These are phyloP conservation scores for Solanum chaucha DNA, from an alignment of 257 asterid species.

Conservation along the genomic window DNA sequence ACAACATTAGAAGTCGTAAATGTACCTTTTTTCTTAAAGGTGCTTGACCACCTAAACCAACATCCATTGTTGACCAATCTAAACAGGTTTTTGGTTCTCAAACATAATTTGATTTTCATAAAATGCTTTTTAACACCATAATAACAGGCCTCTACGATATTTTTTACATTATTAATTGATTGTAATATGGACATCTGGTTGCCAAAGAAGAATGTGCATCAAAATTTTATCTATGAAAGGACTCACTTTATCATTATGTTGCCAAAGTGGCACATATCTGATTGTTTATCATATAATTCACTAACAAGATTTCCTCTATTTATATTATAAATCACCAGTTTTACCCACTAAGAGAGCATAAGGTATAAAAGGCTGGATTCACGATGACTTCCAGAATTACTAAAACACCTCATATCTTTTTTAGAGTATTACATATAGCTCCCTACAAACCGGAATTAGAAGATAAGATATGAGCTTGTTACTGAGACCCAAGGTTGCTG, in stretches of 20 bases:
- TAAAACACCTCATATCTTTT: not conserved
- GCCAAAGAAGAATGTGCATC: not conserved
- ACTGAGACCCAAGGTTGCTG: not conserved
- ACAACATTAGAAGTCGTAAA: not conserved
- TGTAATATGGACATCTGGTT: not conserved
- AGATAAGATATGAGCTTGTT: not conserved
- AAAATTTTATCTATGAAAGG: not conserved
- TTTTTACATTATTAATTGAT: not conserved
- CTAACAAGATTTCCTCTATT: not conserved
- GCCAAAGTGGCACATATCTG: not conserved
- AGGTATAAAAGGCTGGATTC: not conserved
- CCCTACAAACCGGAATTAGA: not conserved
- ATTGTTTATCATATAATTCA: not conserved
- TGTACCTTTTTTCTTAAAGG: not conserved
- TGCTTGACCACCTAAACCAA: not conserved
- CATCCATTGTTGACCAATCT: not conserved
- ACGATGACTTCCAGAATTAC: not conserved
- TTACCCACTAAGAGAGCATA: not conserved
- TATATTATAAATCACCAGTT: not conserved
- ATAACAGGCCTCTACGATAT: not conserved
- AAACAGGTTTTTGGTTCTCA: not conserved
- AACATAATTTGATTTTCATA: not conserved
- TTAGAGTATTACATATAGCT: not conserved
- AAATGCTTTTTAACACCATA: not conserved
- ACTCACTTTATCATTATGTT: not conserved